Percentiles rank a stretch among this genome's conserved stretches.
phyloP scores from a whole-genome alignment of 2,329 filamentous ascomycete species.

The Ploettnerulaceae sp. region DNA sequence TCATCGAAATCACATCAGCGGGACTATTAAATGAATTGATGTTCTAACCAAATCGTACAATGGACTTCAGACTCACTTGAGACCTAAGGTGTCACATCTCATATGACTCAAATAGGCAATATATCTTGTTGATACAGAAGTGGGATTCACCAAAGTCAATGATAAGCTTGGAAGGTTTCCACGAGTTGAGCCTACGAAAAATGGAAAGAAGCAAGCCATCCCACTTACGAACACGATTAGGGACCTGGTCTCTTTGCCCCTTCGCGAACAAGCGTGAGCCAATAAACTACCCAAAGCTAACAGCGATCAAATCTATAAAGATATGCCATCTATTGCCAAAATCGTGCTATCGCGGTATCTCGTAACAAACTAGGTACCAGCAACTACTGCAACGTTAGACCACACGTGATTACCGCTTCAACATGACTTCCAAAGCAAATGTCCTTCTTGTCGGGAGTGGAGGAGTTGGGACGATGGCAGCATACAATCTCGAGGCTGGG shows the following conservation, averaged over 20 bases:
- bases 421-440: conserved; percentile 21
- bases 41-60: no score
- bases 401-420: no score
- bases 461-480: conserved; percentile 28
- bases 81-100: no score
- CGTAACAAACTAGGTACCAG: no score
- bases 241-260: background rate
- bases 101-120: no score
- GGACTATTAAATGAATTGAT: no score
- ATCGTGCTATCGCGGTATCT: no score
- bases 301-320: no score
- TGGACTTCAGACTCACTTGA: no score
- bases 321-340: no score
- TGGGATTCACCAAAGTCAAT: background rate
- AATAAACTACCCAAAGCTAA: background rate
- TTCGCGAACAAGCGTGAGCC: background rate
- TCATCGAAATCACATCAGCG: no score
- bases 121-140: background rate
- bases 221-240: background rate
- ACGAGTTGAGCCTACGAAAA: background rate
- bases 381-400: no score
- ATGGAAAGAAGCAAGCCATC: background rate
- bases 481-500: conserved; percentile 25
- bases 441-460: conserved; percentile 27
- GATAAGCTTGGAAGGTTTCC: conserved; percentile 3